Evolutionary conservation across 1,284 basidiomycete genomes (phyloP), one percentile per base, ranked within the genome.

Genomic region (Ustilago curta): DNA sequence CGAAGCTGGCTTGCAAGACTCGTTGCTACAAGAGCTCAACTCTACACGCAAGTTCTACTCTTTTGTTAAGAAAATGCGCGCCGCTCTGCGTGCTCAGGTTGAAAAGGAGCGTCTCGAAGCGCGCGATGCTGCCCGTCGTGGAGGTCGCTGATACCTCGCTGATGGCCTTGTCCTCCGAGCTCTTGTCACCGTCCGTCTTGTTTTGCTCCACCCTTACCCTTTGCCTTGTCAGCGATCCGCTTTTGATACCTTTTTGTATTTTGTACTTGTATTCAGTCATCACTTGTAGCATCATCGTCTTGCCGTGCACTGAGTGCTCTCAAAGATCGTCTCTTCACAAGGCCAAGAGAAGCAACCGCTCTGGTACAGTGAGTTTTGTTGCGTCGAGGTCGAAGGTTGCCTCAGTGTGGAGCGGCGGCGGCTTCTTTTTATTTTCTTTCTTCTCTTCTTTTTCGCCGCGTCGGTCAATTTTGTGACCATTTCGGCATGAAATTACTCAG

Each of bases 61-160:
- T 1, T 80, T 80, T 35, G 57, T 80, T 35, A 77, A 76, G 43
- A 71, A 69, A 61, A 76, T 76, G 73, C 68, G 73, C 32, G 52
- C 57, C 0, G 73, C 73, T 7, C 47, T 76, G 16, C 50, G 64
- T 8, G 69, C 58, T 6, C 64, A 76, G 54, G 61, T 69, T 23
- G 73, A 76, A 37, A 68, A 62, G 62, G 55, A 68, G n/a, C 69
- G 73, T 18, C 57, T 71, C 27, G 73, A 76, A 29, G 68, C 69
- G 5, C 63, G 73, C 29, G 71, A 74, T 27, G 57, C 57, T 11
- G 63, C 63, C 8, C 60, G 71, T 25, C 54, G 63, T 12, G 66
- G 59, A 27, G 71, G 51, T 19, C 55, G 58, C 12, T 70, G 60
- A 70, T 11, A 3, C 14, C 25, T 29, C n/a, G n/a, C n/a, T 12